phyloP scores from a whole-genome alignment of 2,329 filamentous ascomycete genomes.

The Botrytis pseudocinerea region DNA sequence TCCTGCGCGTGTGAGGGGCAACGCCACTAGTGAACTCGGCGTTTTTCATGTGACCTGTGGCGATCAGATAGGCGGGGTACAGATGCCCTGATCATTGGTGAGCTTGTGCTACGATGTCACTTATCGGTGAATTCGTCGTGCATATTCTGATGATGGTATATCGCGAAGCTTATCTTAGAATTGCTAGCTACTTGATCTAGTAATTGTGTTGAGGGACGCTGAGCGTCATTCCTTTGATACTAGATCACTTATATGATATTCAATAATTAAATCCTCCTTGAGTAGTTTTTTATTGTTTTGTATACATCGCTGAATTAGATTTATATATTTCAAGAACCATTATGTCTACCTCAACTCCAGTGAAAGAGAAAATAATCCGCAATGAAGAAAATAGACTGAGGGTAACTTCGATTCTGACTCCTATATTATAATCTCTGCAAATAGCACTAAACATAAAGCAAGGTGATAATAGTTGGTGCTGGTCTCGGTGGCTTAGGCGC shows the following conservation, averaged over 20 bases:
- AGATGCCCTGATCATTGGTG: neutral
- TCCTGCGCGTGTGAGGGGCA: neutral
- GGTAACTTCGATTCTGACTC: conserved; percentile 15
- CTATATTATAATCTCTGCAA: neutral
- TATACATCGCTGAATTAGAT: too few relatives aligned
- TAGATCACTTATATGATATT: neutral
- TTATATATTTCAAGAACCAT: neutral
- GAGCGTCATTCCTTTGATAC: neutral
- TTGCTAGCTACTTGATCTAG: neutral
- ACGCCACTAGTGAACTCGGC: neutral
- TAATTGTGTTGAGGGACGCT: too few relatives aligned
- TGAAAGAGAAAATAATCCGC: conserved; percentile 8
- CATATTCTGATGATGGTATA: neutral
- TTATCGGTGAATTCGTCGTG: neutral
- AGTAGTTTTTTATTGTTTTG: neutral
- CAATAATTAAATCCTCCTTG: neutral
- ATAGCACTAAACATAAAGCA: neutral
- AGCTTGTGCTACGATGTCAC: neutral
- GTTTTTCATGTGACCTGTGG: neutral
- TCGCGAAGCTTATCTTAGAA: neutral
- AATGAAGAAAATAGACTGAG: conserved; percentile 28
- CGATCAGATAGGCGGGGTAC: conserved; percentile 3
- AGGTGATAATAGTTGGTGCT: conserved; percentile 54
- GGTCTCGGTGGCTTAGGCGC: conserved; percentile 55
- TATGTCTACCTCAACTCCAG: conserved; percentile 5